Evolutionary conservation across 2,329 filamentous ascomycete species (phyloP), one percentile per base, ranked within the genome.

Genomic region (Lasiodiplodia gonubiensis): DNA sequence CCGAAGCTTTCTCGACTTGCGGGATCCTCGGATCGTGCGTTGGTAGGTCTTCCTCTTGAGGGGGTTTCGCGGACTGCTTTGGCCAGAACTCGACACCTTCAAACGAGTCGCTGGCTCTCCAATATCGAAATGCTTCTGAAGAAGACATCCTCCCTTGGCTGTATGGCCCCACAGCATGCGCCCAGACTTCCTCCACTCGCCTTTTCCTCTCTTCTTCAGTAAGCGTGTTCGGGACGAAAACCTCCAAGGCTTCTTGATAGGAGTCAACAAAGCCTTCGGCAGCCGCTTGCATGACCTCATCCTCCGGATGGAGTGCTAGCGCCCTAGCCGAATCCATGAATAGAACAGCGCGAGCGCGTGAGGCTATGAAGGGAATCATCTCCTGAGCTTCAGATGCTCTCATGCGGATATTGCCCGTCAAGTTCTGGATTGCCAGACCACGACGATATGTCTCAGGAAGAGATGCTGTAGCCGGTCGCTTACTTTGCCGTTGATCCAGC

Each of bases 201-300:
- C 39, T 46, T 59, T 69, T 64, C 49, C 27, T 48, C 33, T 65
- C 37, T 2, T 30, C 37, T 30, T 10, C 4, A 10, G 6, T 1
- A 16, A 53, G 42, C 8, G 27, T 11, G 12, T 63, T 52, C 23
- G 53, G 49, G 7, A 71, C 54, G 49, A 76, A 74, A 12, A 77
- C 63, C 8, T 54, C 39, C 12, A 80, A 57, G 12, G 77, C 77
- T 12, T 67, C 64, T 1, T 49, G 4, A 66, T 77, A 80, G 54
- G 72, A 72, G 52, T 81, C 78, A 2, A 80, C 70, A 53, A 78
- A 79, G 0, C 60, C 21, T 5, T 76, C 78, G 27, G 78, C 75
- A 6, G 77, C 74, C 12, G 69, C 48, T 21, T 54, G 59, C 0
- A 57, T 70, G 2, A 77, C 75, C 21, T 74, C 64, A 21, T 75